These are phyloP conservation scores for Apophysomyces variabilis DNA, from an alignment of 371 early-diverging fungal genomes.

Conservation along the genomic window DNA sequence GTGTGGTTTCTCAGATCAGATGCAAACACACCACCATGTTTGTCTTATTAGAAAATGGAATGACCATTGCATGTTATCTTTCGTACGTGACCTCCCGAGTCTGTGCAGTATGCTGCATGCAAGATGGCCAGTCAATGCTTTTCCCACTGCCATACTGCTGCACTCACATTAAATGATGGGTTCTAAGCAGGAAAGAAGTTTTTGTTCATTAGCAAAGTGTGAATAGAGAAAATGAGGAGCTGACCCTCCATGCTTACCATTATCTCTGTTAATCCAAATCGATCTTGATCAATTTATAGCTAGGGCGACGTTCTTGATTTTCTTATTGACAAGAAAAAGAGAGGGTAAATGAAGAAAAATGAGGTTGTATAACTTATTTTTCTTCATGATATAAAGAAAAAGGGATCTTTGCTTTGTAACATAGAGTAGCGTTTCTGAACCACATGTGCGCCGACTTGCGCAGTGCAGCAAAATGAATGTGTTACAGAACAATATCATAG, in stretches of 20 bases:
- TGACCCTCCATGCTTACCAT: too few relatives aligned
- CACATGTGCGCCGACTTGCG: slow-evolving; percentile 6
- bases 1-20: too few relatives aligned
- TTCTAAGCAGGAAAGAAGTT: neutral
- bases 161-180: neutral
- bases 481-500: slow-evolving; percentile 10
- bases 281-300: too few relatives aligned
- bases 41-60: neutral
- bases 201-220: neutral
- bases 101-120: slow-evolving; percentile 9
- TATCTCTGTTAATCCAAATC: too few relatives aligned
- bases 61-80: neutral
- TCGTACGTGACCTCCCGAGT: neutral
- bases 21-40: neutral
- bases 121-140: neutral
- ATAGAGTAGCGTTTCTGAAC: neutral
- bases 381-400: neutral
- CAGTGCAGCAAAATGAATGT: slow-evolving; percentile 1
- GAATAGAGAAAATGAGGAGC: too few relatives aligned
- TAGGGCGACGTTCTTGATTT: too few relatives aligned
- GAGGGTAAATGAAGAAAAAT: too few relatives aligned
- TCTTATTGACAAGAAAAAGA: too few relatives aligned
- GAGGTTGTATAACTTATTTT: too few relatives aligned
- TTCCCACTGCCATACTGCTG: neutral
- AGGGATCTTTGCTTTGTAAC: neutral